Base-by-base conservation (phyloP, 2,329 filamentous ascomycete genomes). In the Nakataea oryzae region DNA sequence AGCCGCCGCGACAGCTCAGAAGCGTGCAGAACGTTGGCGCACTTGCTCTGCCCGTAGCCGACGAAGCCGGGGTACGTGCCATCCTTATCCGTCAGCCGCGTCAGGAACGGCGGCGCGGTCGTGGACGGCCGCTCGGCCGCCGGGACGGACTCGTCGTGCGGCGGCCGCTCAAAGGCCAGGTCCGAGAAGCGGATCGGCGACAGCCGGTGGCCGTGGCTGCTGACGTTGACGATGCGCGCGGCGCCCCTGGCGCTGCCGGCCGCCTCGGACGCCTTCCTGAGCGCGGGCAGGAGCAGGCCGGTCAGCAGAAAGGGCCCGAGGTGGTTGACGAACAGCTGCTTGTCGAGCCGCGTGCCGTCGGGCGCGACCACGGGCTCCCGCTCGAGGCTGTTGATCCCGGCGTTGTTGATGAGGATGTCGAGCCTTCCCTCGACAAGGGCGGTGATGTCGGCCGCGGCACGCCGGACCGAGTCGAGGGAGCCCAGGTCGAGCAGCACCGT, bases 271-370 rank as follows among this genome's bases (percentile, higher is more conserved):
- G 73, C 74, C 2, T 69, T 67, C 17, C 74, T 64, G 1, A 82
- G 64, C 32, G 74, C 74, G 0, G 77, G 74, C 56, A 78, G 67
- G n/a, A 82, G 72, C 24, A 80, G 70, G 50, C 76, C 75, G 0
- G 78, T 77, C 29, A 81, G 70, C 13, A 79, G 67, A 65, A 81
- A 81, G 34, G 81, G 77, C 0, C 78, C 76, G 14, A 82, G 64
- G 63, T 82, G 75, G 67, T 82, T 82, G 8, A 62, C 63, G 24
- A 62, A 61, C 28, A 67, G 62, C 61, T 67, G 66, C 3, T 62
- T 60, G 26, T 70, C 70, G 27, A 70, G 64, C 6, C 61, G 67
- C 3, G 67, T 59, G 2, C 74, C 74, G 56, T 76, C 73, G 1
- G 68, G 64, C 3, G 71, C 55, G 29, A 69, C 64, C 60, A 68